A percentile compares a stretch with the other conserved stretches of the same genome.
phyloP scores from a whole-genome alignment of 768 basidiomycete species.

The Gymnopilus dilepis region DNA sequence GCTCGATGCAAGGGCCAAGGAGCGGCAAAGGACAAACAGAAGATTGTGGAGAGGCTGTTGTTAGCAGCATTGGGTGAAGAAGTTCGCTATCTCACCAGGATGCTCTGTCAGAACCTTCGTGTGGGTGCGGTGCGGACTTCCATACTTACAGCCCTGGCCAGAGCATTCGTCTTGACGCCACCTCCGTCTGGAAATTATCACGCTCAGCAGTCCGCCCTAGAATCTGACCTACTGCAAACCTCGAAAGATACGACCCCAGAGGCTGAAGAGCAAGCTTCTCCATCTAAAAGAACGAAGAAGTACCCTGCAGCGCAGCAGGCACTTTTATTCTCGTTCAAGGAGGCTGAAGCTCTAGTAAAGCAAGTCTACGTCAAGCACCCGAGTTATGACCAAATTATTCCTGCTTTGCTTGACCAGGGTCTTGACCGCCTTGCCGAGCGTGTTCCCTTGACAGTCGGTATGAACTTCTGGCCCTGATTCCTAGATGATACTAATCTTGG shows the following conservation, averaged over 20 bases:
- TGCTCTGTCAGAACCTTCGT: constrained; percentile 74
- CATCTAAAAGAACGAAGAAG: constrained; percentile 25
- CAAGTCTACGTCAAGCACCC: constrained; percentile 81
- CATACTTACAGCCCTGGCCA: constrained; percentile 78
- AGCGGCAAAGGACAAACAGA: constrained; percentile 76
- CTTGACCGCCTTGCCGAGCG: constrained; percentile 61
- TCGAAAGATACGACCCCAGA: constrained; percentile 35
- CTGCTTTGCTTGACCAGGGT: constrained; percentile 63
- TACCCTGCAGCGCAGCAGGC: constrained; percentile 35
- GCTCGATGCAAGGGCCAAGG: constrained; percentile 74
- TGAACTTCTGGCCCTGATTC: constrained; percentile 24
- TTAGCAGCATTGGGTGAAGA: constrained; percentile 88
- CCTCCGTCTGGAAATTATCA: constrained; percentile 32
- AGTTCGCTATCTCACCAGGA: constrained; percentile 80
- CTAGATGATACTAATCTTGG: neutral
- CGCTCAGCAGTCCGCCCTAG: constrained; percentile 21
- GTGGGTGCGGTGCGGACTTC: constrained; percentile 90
- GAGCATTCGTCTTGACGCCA: constrained; percentile 72
- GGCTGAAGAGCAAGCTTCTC: constrained; percentile 23
- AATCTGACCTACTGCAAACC: constrained; percentile 26
- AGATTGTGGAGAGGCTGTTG: constrained; percentile 80
- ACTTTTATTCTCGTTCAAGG: constrained; percentile 47
- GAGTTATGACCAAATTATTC: constrained; percentile 71
- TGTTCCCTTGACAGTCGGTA: constrained; percentile 76
- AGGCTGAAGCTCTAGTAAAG: constrained; percentile 70